Evolutionary conservation across 2,329 filamentous ascomycete genomes (phyloP), one percentile per base, ranked within the genome.

Genomic region (Botrytis pseudocinerea): DNA sequence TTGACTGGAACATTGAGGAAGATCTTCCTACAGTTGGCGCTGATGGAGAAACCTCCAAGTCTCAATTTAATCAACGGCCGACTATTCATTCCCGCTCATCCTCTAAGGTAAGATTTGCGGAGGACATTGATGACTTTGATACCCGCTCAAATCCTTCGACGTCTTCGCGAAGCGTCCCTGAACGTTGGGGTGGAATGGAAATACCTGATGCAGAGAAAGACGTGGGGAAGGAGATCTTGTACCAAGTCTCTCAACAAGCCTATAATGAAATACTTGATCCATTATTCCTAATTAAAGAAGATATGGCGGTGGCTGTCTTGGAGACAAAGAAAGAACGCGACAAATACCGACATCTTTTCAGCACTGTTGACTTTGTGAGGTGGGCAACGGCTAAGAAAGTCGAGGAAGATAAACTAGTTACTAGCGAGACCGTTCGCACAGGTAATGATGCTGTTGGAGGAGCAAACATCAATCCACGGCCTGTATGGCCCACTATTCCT

Each of bases 201-300:
- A 90, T 97, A 25, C 92, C 93, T 0, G 90, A 93, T 76, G 91
- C 92, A 0, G 94, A 97, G 81, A 88, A 88, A 74, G 94, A 97
- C 80, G 90, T 93, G 9, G 94, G 80, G 25, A 81, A 81, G 70
- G 80, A 98, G 80, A 92, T 98, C 6, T 84, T 98, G 1, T 98
- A 97, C 79, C 93, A 97, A 81, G 90, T 97, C 46, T 94, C 93
- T 0, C 94, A 98, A 81, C 92, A 97, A 82, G 92, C 94, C 0
- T 93, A 97, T 83, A 98, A 98, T 79, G 94, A 98, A 82, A 85
- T 98, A 2, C 88, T 99, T 0, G 93, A 98, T 79, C 87, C 90
- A 1, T 86, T 99, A 0, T 99, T 99, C 84, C 92, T 92, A 77
- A 85, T 87, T 7, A 91, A 92, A 76, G 95, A 98, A 81, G 91